Base-by-base conservation (phyloP, 352 stramenopile genomes). In the Phytophthora rubi region DNA sequence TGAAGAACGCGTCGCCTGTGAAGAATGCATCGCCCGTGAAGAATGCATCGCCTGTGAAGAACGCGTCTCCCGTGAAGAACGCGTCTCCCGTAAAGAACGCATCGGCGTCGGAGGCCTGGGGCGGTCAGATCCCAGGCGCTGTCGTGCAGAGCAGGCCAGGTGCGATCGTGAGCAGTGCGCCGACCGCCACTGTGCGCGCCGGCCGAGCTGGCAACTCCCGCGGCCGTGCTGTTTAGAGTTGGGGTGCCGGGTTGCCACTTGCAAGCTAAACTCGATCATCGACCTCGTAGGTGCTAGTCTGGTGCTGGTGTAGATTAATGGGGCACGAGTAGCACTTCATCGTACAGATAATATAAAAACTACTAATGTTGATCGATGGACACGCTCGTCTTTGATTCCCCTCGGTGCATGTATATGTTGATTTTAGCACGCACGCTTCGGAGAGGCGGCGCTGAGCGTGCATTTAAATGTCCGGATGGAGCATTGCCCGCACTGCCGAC, bases 1-100 rank as follows among this genome's bases (percentile, higher is more conserved):
- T 57, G 21, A 65, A 65, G 59, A 59, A 58, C 33, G 48, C 35
- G 4, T 23, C 35, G 26, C 18, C 59, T 1, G 59, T 53, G 13
- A 65, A 65, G 48, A 58, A 59, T 15, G 35, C 16, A 2, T 8
- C 35, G 2, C 32, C 32, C 0, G 33, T 33, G 4, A 47, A 47
- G 26, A 39, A 18, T 21, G 6, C 16, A 5, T 49, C 44, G 44
- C 44, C 18, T 21, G 51, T 57, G 21, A 65, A 65, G 59, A 59
- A 58, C 33, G 48, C 35, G 4, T 23, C 35, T n/a, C 18, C 32
- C 0, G 33, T 33, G 0, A 47, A 47, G 44, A 51, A 10, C 16
- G 48, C 21, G 4, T 23, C 35, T n/a, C 18, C 32, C 0, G 33
- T 33, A 0, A 47, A 47, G 44, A 51, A 10, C 16, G 48, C 21